Conservation (phyloP, 176 grass and related monocot species). For the Aegilops sharonensis region DNA sequence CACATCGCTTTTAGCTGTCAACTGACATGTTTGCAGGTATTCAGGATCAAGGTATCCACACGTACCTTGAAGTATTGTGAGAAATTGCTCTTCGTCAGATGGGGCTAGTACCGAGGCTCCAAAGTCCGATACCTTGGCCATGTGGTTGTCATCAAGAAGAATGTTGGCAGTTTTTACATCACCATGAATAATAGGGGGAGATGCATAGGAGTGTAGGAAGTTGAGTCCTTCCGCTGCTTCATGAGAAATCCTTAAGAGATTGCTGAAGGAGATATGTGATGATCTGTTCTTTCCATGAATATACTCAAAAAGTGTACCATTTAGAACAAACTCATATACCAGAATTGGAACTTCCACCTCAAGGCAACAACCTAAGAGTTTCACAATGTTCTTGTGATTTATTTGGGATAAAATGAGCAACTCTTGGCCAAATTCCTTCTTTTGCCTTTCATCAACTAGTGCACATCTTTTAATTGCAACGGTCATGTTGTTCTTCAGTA, state of each 20-base stretch:
- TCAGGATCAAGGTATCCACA: background rate
- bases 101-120: background rate
- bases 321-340: background rate
- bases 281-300: background rate
- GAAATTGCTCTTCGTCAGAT: background rate
- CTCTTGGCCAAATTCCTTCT: conserved; percentile 37
- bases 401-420: conserved; percentile 35
- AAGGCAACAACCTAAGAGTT: background rate
- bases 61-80: background rate
- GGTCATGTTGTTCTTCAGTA: background rate
- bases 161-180: background rate
- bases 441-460: conserved; percentile 25
- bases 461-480: conserved; percentile 30
- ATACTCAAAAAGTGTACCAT: background rate
- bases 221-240: background rate
- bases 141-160: background rate
- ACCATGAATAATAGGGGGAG: background rate
- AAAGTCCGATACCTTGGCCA: background rate
- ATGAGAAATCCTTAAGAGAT: background rate
- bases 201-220: background rate
- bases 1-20: background rate
- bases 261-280: background rate
- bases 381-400: background rate
- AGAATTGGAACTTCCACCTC: background rate
- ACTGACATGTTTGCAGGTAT: background rate